phyloP scores from a whole-genome alignment of 139 green algal species.

The Chlorella sp. region DNA sequence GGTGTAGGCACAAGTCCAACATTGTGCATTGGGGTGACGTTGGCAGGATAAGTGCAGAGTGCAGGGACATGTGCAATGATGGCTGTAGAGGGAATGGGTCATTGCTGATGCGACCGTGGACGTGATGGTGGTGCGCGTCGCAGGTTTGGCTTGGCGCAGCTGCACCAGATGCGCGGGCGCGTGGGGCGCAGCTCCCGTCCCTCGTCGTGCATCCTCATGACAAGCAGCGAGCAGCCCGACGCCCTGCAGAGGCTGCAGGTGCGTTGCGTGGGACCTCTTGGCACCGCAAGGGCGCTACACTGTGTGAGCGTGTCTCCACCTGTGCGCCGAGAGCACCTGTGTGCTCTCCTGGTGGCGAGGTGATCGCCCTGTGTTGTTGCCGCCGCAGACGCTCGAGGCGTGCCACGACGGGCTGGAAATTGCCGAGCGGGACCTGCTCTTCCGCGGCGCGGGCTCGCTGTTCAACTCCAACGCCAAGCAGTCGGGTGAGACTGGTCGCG shows the following conservation, averaged over 20 bases:
- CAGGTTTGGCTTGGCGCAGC: conserved; percentile 85
- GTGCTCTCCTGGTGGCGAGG: too few species aligned
- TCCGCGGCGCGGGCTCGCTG: conserved; percentile 40
- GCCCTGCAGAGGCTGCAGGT: background rate
- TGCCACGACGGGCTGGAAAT: conserved; percentile 69
- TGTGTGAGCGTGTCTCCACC: too few species aligned
- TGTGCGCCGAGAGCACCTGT: too few species aligned
- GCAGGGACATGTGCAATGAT: background rate
- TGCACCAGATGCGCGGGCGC: conserved; percentile 90
- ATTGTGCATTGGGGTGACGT: background rate
- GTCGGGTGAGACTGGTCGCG: conserved; percentile 13
- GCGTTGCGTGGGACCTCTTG: too few species aligned
- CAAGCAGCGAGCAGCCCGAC: background rate
- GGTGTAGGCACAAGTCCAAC: background rate
- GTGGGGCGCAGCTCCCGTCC: conserved; percentile 54
- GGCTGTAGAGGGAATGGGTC: background rate
- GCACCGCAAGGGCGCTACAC: too few species aligned
- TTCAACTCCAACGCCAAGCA: conserved; percentile 12
- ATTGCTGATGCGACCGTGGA: background rate
- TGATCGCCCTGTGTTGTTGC: too few species aligned
- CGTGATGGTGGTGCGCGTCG: too few species aligned
- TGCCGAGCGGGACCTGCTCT: conserved; percentile 69
- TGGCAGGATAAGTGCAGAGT: background rate
- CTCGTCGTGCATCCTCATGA: conserved; percentile 29
- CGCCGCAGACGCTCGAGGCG: conserved; percentile 54